These are phyloP conservation scores for Hyaloperonospora arabidopsidis DNA, from an alignment of 352 stramenopile species.

Conservation along the genomic window DNA sequence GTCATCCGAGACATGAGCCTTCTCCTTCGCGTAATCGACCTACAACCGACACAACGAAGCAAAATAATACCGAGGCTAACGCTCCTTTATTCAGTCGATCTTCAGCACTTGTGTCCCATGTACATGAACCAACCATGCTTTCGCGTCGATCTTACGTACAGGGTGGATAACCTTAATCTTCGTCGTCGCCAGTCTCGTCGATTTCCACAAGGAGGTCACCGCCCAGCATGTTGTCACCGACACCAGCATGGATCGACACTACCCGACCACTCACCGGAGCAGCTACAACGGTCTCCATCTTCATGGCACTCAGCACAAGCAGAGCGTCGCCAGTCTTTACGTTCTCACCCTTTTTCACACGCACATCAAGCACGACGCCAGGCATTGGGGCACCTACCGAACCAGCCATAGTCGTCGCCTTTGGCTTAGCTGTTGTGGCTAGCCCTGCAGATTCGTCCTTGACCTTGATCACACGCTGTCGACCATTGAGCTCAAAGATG, in stretches of 20 bases:
- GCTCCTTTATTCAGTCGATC: not conserved
- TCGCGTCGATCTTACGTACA: not conserved
- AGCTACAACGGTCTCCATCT: constrained; percentile 97
- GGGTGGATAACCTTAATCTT: constrained; percentile 31
- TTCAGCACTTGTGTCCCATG: constrained; percentile 9
- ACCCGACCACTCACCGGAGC: constrained; percentile 88
- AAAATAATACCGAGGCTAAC: too few relatives aligned
- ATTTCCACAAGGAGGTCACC: constrained; percentile 95
- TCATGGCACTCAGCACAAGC: constrained; percentile 95
- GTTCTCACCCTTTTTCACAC: constrained; percentile 87
- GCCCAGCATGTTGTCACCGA: constrained; percentile 91
- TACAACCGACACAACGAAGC: too few relatives aligned
- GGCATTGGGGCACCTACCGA: constrained; percentile 95
- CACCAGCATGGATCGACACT: constrained; percentile 83
- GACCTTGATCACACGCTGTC: constrained; percentile 86
- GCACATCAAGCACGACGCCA: constrained; percentile 93
- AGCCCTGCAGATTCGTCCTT: constrained; percentile 84
- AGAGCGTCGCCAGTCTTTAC: constrained; percentile 91
- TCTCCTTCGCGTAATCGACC: constrained; percentile 68
- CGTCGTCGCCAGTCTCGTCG: constrained; percentile 71
- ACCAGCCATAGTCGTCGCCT: constrained; percentile 77
- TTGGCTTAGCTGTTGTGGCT: constrained; percentile 57
- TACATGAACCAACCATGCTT: constrained; percentile 11
- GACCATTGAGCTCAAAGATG: constrained; percentile 96
- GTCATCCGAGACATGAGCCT: constrained; percentile 25